Evolutionary conservation across 306 rosid genomes (phyloP).

Genomic region (cucumber (Cucumis sativus)): Cucumber_9930_V3 NC_026661.2:20597501-20598000

Average conservation of each 20-base stretch:
- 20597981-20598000: neutral
- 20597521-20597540: neutral
- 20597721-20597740: slow-evolving; percentile 78
- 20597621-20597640: neutral
- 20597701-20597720: slow-evolving; percentile 77
- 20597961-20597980: neutral
- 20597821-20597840: neutral
- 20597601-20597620: neutral
- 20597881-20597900: neutral
- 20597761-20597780: slow-evolving; percentile 50
- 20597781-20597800: slow-evolving; percentile 61
- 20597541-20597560: neutral
- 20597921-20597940: neutral
- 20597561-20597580: neutral
- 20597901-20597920: neutral
- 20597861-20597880: neutral
- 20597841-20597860: neutral
- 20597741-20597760: slow-evolving; percentile 68
- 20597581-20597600: neutral
- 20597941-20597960: neutral
- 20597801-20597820: slow-evolving; percentile 38
- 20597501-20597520: neutral
- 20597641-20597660: neutral
- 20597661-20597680: slow-evolving; percentile 7
- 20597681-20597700: slow-evolving; percentile 86